phyloP scores from a whole-genome alignment of 2,329 filamentous ascomycete species.

The Rhexocercosporidium sp. region DNA sequence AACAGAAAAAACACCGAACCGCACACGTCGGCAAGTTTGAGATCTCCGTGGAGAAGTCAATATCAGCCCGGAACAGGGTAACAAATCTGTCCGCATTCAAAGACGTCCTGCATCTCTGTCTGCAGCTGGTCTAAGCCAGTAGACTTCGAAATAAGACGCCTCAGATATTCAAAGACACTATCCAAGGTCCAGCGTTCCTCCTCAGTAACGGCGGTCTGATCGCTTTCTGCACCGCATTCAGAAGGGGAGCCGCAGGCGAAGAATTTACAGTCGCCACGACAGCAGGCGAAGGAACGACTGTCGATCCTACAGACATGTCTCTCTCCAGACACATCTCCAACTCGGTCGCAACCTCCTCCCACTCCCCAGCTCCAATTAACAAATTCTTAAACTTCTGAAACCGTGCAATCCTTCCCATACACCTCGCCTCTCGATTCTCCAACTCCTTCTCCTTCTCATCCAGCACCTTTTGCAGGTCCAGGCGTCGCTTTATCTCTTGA shows the following conservation, averaged over 20 bases:
- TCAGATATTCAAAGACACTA: neutral
- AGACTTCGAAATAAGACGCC: neutral
- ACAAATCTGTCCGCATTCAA: neutral
- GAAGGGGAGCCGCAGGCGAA: no score
- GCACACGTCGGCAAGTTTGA: no score
- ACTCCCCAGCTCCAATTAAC: neutral
- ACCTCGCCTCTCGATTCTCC: neutral
- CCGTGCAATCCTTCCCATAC: neutral
- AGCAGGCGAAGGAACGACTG: neutral
- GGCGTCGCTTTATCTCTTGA: neutral
- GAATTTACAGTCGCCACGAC: neutral
- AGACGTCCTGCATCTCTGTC: neutral
- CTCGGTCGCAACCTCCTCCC: neutral
- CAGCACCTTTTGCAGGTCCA: neutral
- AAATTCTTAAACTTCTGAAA: neutral
- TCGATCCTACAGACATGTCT: neutral
- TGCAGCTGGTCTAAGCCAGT: neutral
- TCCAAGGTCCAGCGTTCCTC: neutral
- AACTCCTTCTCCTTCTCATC: neutral
- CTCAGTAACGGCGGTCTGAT: neutral
- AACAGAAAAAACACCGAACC: no score
- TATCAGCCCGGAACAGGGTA: no score
- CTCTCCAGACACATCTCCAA: neutral
- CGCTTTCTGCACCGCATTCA: no score
- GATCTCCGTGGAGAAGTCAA: no score